These are phyloP conservation scores for Hypoxylon rickii DNA, from an alignment of 495 filamentous ascomycete genomes.

Conservation along the genomic window DNA sequence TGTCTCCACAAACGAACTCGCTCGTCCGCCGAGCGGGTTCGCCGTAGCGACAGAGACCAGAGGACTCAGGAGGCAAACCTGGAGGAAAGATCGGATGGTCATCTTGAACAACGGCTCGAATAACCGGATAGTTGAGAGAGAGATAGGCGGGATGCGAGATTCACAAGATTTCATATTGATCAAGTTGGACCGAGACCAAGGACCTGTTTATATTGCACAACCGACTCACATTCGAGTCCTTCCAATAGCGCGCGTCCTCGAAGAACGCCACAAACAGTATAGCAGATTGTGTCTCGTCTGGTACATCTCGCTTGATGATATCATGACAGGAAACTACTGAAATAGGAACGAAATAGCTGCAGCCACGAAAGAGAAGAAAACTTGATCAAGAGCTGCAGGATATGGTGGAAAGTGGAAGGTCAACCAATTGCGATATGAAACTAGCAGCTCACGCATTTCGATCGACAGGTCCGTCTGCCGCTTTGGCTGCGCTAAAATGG, in stretches of 20 bases:
- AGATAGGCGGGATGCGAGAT: not conserved
- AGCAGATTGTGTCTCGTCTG: slow-evolving; percentile 6
- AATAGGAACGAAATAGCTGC: slow-evolving; percentile 24
- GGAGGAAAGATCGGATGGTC: slow-evolving; percentile 30
- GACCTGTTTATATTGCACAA: slow-evolving; percentile 26
- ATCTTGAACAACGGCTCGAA: slow-evolving; percentile 11
- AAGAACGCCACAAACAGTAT: slow-evolving; percentile 22
- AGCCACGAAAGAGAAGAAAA: slow-evolving; percentile 21
- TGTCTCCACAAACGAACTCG: slow-evolving; percentile 25
- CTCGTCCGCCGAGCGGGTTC: slow-evolving; percentile 17
- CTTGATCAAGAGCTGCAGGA: slow-evolving; percentile 22
- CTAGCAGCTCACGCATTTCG: slow-evolving; percentile 29
- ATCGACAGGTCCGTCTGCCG: slow-evolving; percentile 34
- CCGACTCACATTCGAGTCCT: slow-evolving; percentile 11
- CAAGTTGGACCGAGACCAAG: slow-evolving; percentile 1
- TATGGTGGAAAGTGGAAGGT: slow-evolving; percentile 5
- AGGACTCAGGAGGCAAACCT: slow-evolving; percentile 21
- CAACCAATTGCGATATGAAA: slow-evolving; percentile 18
- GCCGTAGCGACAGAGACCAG: slow-evolving; percentile 21
- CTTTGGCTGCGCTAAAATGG: slow-evolving; percentile 19
- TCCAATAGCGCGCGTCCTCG: slow-evolving; percentile 28
- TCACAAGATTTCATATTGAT: not conserved
- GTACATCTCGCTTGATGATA: slow-evolving; percentile 30
- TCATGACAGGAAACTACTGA: slow-evolving; percentile 20
- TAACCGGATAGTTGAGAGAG: slow-evolving; percentile 10